Percentiles rank a stretch among this genome's conserved stretches.
phyloP scores from a whole-genome alignment of 495 filamentous ascomycete genomes.

The Poronia punctata region DNA sequence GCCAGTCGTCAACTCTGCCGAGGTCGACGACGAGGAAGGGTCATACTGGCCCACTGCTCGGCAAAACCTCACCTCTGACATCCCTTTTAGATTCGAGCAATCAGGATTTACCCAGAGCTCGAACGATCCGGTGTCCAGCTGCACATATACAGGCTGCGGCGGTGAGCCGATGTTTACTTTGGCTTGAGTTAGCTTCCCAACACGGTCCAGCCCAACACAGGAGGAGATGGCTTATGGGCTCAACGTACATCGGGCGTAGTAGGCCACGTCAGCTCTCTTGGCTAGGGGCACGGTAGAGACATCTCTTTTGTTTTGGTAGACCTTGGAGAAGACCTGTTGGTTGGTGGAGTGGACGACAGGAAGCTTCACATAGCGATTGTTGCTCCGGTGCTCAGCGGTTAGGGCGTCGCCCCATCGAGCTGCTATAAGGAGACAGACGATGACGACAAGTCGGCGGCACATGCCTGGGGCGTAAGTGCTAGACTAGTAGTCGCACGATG shows the following conservation, averaged over 20 bases:
- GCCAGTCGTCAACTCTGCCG: constrained; percentile 18
- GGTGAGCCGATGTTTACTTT: constrained; percentile 44
- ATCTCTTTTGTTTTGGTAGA: constrained; percentile 26
- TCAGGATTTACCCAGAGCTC: constrained; percentile 47
- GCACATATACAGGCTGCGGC: constrained; percentile 38
- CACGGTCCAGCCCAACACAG: background rate
- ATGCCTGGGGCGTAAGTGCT: constrained; percentile 36
- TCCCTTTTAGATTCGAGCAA: constrained; percentile 28
- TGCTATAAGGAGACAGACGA: constrained; percentile 26
- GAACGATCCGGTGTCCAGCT: constrained; percentile 45
- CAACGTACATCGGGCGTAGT: constrained; percentile 38
- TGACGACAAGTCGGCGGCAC: constrained; percentile 27
- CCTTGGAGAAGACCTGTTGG: constrained; percentile 28
- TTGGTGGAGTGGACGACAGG: constrained; percentile 43
- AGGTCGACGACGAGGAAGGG: constrained; percentile 28
- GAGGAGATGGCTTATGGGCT: background rate
- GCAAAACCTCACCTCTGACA: constrained; percentile 36
- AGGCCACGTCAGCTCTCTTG: constrained; percentile 43
- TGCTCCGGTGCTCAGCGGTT: constrained; percentile 16
- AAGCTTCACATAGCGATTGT: constrained; percentile 32
- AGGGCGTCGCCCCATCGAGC: constrained; percentile 18
- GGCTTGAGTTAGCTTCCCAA: constrained; percentile 14
- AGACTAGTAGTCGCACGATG: too few relatives aligned
- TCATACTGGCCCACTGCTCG: constrained; percentile 34
- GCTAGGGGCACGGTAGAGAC: constrained; percentile 35